Conservation (phyloP, 2,329 filamentous ascomycete species). For the Claviceps paspali region DNA sequence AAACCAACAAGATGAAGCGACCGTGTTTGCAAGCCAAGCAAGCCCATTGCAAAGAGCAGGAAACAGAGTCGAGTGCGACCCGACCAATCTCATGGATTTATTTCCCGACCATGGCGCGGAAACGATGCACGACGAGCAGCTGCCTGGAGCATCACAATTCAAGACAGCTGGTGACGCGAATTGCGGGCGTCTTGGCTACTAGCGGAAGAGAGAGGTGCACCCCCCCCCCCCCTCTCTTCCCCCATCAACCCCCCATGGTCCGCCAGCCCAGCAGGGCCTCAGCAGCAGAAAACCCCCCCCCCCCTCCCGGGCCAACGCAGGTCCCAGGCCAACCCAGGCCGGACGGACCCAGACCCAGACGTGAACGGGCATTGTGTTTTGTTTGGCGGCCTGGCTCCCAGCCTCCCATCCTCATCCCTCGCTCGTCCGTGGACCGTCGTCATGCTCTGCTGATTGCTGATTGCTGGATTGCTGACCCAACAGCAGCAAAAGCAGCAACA, state of each 20-base stretch:
- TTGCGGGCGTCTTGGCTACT: constrained; percentile 1
- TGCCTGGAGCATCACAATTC: no score
- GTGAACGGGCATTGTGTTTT: constrained; percentile 1
- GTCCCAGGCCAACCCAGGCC: not conserved
- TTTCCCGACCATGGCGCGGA: not conserved
- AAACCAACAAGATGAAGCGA: no score
- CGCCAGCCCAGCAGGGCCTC: not conserved
- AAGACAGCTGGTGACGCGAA: not conserved
- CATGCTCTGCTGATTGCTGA: not conserved
- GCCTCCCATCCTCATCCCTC: constrained; percentile 1
- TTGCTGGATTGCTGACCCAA: no score
- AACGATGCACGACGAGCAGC: no score
- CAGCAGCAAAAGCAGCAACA: no score
- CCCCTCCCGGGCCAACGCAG: no score
- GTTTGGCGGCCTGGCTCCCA: not conserved
- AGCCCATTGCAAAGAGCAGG: no score
- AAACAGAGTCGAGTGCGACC: no score
- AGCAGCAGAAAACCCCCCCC: no score
- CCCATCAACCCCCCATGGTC: no score
- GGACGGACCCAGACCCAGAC: constrained; percentile 1
- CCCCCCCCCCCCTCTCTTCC: not conserved
- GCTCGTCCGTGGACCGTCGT: not conserved
- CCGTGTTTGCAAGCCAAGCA: no score
- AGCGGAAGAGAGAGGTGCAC: not conserved
- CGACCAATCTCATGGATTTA: not conserved